Base-by-base conservation (phyloP, 2,329 filamentous ascomycete species). In the Ophiostoma ulmi region DNA sequence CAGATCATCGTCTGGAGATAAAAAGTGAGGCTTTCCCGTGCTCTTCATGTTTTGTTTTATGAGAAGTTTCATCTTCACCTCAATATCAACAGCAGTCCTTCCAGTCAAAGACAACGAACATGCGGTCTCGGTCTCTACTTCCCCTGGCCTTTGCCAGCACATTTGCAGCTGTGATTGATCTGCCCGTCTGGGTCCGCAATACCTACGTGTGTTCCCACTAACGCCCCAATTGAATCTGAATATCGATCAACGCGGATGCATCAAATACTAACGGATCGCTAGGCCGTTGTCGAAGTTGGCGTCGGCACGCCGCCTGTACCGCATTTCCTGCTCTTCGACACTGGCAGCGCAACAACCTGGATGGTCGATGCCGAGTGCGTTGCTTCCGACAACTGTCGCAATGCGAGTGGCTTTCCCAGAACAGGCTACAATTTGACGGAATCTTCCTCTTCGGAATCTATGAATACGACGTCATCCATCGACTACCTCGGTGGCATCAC, bases 271-370 rank as follows among this genome's bases (percentile, higher is more conserved):
- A 55, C 20, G 5, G 31, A 38, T 17, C 31, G 26, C 31, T 22
- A 64, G 61, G 20, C 61, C 17, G 17, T 64, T 3, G 61, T 64
- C 35, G 31, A 64, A 35, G 31, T 64, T 13, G 36, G 7, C n/a
- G 61, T 64, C 1, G 61, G 61, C 61, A 38, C 61, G 1, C 61
- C 61, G 31, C 14, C 61, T 20, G 35, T 38, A 17, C 35, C 61
- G 35, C 61, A 64, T 64, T 64, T 64, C 17, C 61, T 64, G 61
- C 61, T 64, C 35, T 64, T 64, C 31, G 61, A 64, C 61, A 64
- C 61, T 11, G 61, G 61, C 61, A 64, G 61, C 17, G 31, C 61
- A 4, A 64, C 61, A 6, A 64, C 61, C 14, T 64, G 61, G 61
- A 64, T 64, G 4, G 35, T 64, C 35, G 35, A 38, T 64, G 61